These are phyloP conservation scores for Agroathelia rolfsii DNA, from an alignment of 1,284 basidiomycete species.

Conservation along the genomic window DNA sequence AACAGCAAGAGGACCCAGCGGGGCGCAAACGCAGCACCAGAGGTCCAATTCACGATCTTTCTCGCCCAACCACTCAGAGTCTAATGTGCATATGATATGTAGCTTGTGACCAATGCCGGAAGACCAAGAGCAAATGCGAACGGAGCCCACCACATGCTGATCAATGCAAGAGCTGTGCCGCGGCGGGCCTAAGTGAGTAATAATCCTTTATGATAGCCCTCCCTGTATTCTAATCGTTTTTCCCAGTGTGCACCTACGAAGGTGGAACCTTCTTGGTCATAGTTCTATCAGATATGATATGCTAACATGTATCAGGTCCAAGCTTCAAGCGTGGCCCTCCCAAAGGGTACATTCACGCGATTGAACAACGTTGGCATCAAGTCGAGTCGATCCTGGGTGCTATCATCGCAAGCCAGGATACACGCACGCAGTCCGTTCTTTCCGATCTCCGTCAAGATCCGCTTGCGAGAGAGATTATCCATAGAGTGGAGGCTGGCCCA, in stretches of 20 bases:
- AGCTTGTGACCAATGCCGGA: conserved; percentile 78
- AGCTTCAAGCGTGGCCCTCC: conserved; percentile 77
- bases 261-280: conserved; percentile 2
- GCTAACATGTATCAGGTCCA: conserved; percentile 66
- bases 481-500: conserved; percentile 65
- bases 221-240: conserved; percentile 10
- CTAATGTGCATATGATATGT: conserved; percentile 9
- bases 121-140: conserved; percentile 73
- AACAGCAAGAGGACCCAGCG: too few species aligned
- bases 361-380: conserved; percentile 80
- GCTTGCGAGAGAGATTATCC: conserved; percentile 64
- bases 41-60: too few species aligned
- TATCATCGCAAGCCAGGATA: conserved; percentile 57
- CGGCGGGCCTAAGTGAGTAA: conserved; percentile 56
- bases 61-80: conserved; percentile 5
- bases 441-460: conserved; percentile 54
- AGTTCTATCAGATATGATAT: conserved; percentile 6
- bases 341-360: conserved; percentile 86
- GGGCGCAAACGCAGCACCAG: too few species aligned
- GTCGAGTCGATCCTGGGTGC: conserved; percentile 79
- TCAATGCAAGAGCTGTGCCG: conserved; percentile 62
- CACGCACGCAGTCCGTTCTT: conserved; percentile 50
- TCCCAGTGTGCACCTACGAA: conserved; percentile 4
- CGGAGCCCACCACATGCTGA: conserved; percentile 40
- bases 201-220: conserved; percentile 6